A percentile compares a stretch with the other conserved stretches of the same genome.
phyloP scores from a whole-genome alignment of 2,329 filamentous ascomycete species.

The Tolypocladium inflatum region DNA sequence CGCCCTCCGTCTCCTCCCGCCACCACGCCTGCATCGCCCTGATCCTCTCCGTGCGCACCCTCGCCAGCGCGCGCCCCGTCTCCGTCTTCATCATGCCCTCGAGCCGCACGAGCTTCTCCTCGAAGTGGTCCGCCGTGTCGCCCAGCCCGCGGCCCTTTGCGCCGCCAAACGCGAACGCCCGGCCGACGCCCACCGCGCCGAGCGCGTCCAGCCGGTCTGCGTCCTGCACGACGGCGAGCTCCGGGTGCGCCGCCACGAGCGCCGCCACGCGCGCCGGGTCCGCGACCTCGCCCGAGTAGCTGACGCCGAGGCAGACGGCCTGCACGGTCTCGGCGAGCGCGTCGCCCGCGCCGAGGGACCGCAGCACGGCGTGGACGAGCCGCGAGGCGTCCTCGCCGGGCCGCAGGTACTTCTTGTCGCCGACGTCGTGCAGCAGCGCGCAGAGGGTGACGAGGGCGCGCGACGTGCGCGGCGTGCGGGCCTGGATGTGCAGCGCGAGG shows the following conservation, averaged over 20 bases:
- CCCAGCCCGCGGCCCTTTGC: conserved; percentile 50
- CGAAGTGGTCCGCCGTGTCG: conserved; percentile 64
- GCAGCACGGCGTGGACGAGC: conserved; percentile 45
- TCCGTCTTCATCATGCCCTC: conserved; percentile 56
- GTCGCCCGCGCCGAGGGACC: conserved; percentile 43
- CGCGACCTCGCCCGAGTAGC: conserved; percentile 64
- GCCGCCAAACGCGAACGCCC: conserved; percentile 57
- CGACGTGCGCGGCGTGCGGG: conserved; percentile 29
- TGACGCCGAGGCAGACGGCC: conserved; percentile 64
- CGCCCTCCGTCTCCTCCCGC: conserved; percentile 35
- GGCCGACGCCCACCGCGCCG: conserved; percentile 73
- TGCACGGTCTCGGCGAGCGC: conserved; percentile 59
- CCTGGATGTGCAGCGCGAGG: conserved; percentile 59
- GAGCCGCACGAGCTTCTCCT: conserved; percentile 62
- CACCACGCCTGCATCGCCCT: conserved; percentile 48
- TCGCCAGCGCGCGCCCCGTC: conserved; percentile 42
- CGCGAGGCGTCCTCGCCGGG: conserved; percentile 47
- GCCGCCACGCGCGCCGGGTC: conserved; percentile 50
- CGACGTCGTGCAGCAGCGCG: conserved; percentile 79
- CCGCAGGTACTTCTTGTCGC: conserved; percentile 70
- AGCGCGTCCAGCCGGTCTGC: conserved; percentile 89
- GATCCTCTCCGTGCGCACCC: conserved; percentile 43
- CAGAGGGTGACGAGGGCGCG: conserved; percentile 53
- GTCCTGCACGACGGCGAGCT: conserved; percentile 72
- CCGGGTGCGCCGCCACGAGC: conserved; percentile 55